Conservation (phyloP, 2,329 filamentous ascomycete genomes). For the Xylaria sp. region DNA sequence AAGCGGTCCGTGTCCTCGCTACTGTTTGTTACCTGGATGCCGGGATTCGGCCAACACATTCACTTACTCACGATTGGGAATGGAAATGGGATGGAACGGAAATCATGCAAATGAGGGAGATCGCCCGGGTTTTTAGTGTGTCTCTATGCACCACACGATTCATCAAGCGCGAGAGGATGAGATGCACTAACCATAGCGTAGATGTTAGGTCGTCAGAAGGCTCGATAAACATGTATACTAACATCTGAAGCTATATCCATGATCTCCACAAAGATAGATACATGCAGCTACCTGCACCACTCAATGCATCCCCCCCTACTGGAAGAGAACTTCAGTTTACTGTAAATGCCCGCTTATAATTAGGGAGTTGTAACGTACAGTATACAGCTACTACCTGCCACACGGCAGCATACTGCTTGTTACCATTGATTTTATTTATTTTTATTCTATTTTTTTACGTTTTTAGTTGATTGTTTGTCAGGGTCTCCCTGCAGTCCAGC, state of each 20-base stretch:
- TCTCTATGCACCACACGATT: neutral
- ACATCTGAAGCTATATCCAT: no score
- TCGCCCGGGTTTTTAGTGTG: neutral
- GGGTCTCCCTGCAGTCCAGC: slow-evolving; percentile 5
- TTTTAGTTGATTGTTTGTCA: slow-evolving; percentile 10
- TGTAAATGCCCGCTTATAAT: neutral
- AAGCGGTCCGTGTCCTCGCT: slow-evolving; percentile 26
- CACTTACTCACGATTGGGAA: neutral
- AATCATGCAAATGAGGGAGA: neutral
- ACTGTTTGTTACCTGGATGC: slow-evolving; percentile 42
- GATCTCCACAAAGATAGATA: neutral
- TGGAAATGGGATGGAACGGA: neutral
- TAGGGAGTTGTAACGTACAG: no score
- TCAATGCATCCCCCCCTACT: no score
- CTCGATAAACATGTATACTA: no score
- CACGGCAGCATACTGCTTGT: neutral
- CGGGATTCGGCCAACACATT: slow-evolving; percentile 18
- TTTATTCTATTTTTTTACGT: neutral
- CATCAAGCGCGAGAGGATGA: neutral
- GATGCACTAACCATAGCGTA: neutral
- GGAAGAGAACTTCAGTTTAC: neutral
- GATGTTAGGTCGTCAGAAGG: neutral
- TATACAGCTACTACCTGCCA: neutral
- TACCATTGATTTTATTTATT: no score
- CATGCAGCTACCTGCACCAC: no score